Conservation (phyloP, 192 early-diverging fungal species). For the Coemansia sp. region DNA sequence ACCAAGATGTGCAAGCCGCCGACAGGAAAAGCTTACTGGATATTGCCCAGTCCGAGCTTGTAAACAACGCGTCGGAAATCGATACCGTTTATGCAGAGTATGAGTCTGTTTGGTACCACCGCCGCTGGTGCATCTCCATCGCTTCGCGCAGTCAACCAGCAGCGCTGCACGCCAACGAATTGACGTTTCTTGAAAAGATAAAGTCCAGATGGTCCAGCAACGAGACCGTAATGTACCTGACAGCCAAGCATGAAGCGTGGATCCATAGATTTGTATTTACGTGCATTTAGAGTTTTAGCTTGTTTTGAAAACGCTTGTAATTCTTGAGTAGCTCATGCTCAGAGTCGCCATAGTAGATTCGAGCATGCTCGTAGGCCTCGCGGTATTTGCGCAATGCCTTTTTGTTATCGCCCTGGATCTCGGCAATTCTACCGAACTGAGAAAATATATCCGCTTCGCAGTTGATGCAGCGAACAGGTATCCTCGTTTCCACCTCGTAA, state of each 20-base stretch:
- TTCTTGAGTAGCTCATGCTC: constrained; percentile 15
- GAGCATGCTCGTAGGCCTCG: constrained; percentile 41
- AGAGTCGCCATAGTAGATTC: constrained; percentile 21
- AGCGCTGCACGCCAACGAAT: not conserved
- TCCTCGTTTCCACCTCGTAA: constrained; percentile 1
- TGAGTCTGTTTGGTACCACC: constrained; percentile 46
- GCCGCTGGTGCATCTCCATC: constrained; percentile 35
- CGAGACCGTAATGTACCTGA: constrained; percentile 2
- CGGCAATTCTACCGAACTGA: constrained; percentile 44
- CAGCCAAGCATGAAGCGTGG: constrained; percentile 25
- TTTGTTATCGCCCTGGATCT: constrained; percentile 25
- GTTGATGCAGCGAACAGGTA: constrained; percentile 31
- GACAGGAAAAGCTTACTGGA: not conserved
- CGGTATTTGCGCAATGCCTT: constrained; percentile 38
- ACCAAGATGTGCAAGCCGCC: not conserved
- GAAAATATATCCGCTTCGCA: constrained; percentile 29
- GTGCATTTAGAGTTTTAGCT: not conserved
- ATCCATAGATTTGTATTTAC: constrained; percentile 7
- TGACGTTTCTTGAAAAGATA: constrained; percentile 10
- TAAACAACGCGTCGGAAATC: constrained; percentile 14
- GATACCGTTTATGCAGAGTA: constrained; percentile 24
- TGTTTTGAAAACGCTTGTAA: constrained; percentile 20
- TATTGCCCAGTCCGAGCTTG: constrained; percentile 16
- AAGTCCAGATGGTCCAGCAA: not conserved
- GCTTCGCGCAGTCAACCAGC: not conserved